Conservation (phyloP, 257 asterid species). For the Euphrasia confusa region DNA sequence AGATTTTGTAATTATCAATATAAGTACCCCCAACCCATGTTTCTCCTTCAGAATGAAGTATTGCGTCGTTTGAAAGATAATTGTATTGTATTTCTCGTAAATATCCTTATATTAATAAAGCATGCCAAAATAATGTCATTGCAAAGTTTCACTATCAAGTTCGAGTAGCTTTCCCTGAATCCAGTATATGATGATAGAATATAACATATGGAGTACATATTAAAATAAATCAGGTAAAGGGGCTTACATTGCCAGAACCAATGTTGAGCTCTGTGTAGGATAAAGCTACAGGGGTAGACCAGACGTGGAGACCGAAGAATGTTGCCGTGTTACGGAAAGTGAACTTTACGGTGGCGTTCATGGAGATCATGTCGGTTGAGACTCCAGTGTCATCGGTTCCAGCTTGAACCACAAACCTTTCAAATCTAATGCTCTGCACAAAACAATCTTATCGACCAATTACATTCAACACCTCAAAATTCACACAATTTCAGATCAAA, state of each 20-base stretch:
- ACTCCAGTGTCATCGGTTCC: constrained; percentile 68
- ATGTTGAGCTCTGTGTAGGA: constrained; percentile 44
- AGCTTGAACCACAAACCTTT: constrained; percentile 59
- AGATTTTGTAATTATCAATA: too few species aligned
- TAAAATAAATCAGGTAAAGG: background rate
- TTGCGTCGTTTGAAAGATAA: too few species aligned
- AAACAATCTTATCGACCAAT: background rate
- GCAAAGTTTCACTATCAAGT: background rate
- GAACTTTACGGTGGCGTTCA: constrained; percentile 56
- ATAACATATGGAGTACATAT: background rate
- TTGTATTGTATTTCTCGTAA: background rate
- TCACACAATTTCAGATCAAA: constrained; percentile 4
- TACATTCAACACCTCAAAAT: background rate
- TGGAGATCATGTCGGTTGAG: constrained; percentile 67
- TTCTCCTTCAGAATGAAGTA: background rate
- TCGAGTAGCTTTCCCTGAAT: background rate
- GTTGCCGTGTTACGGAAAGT: constrained; percentile 51
- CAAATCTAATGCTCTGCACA: constrained; percentile 52
- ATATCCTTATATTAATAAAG: background rate
- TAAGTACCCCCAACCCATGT: background rate
- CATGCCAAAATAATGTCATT: background rate
- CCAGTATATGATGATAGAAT: background rate
- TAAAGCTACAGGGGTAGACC: constrained; percentile 54
- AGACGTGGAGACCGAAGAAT: constrained; percentile 65
- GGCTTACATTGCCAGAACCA: constrained; percentile 59